These are phyloP conservation scores for Coelastrella sp. DNA, from an alignment of 139 green algal genomes.

Conservation along the genomic window DNA sequence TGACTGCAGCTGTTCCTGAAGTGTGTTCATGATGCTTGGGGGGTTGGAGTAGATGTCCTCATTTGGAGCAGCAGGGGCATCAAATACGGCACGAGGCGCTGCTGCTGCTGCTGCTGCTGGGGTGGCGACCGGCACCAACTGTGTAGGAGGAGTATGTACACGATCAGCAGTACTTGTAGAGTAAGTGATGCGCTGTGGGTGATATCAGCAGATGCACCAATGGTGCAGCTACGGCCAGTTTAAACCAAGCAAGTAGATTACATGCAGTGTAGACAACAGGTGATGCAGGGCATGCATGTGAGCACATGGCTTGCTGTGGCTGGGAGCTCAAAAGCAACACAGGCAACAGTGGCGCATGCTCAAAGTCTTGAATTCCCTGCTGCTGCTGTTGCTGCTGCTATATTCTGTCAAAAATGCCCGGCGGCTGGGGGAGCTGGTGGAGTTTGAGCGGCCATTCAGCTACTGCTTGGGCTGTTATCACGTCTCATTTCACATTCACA, in stretches of 20 bases:
- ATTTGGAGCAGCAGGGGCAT: background rate
- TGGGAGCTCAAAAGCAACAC: too few species aligned
- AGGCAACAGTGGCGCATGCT: too few species aligned
- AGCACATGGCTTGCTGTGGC: too few species aligned
- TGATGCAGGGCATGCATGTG: too few species aligned
- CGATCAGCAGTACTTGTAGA: background rate
- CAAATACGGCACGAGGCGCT: constrained; percentile 45
- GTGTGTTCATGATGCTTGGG: constrained; percentile 54
- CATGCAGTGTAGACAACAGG: too few species aligned
- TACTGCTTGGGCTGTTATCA: background rate
- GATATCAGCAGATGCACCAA: too few species aligned
- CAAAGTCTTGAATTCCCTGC: background rate
- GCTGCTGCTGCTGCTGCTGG: background rate
- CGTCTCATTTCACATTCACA: too few species aligned
- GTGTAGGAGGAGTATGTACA: background rate
- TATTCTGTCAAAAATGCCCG: too few species aligned
- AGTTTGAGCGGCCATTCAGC: background rate
- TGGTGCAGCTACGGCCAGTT: too few species aligned
- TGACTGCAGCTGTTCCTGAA: constrained; percentile 49
- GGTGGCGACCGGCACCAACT: background rate
- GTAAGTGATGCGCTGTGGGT: too few species aligned
- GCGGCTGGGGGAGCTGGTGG: too few species aligned
- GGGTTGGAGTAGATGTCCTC: constrained; percentile 66
- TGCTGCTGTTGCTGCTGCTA: background rate
- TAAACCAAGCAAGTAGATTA: too few species aligned